Base-by-base conservation (phyloP, 345 rosid species). In the Populus alba region DNA sequence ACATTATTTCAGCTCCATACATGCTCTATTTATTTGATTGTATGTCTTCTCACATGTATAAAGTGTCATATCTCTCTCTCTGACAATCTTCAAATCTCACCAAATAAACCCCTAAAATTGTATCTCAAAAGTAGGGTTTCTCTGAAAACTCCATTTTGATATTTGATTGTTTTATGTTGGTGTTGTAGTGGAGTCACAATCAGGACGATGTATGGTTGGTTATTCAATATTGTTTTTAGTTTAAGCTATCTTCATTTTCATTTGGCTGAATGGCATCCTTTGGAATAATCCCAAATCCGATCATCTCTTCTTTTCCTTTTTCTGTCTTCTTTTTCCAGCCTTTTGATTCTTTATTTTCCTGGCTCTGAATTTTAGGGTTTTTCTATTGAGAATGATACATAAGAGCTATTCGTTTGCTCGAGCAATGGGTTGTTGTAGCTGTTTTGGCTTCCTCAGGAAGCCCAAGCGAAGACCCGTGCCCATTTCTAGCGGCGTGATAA, bases 181-280 rank as follows among this genome's bases (percentile, higher is more conserved):
- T 72, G 49, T 29, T 37, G 61, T 12, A 57, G 62, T 57, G 62
- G 23, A 57, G 9, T n/a, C 27, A 57, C n/a, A 57, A 8, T n/a
- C 5, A 57, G 27, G 62, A 90, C 79, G 49, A 95, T 94, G 99
- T 80, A 83, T 85, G 74, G 81, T 69, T 86, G 77, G 75, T 85
- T 86, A 63, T 84, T 80, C 81, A 80, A 82, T 76, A 78, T 80
- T 81, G 77, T 81, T 41, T 9, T 41, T 75, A 77, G 87, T 74
- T 83, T 83, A 73, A 84, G 74, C 61, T 86, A n/a, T n/a, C 61
- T 87, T 85, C 81, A 79, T 86, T 82, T 83, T 85, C 98, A 91
- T 84, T 84, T 92, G 81, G 93, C 96, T 77, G 94, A 95, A 83
- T 95, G 99, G 98, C 98, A 93, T 85, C 98, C 97, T 68, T 62